Conservation (phyloP, 2,329 filamentous ascomycete species). For the Cladophialophora immunda region DNA sequence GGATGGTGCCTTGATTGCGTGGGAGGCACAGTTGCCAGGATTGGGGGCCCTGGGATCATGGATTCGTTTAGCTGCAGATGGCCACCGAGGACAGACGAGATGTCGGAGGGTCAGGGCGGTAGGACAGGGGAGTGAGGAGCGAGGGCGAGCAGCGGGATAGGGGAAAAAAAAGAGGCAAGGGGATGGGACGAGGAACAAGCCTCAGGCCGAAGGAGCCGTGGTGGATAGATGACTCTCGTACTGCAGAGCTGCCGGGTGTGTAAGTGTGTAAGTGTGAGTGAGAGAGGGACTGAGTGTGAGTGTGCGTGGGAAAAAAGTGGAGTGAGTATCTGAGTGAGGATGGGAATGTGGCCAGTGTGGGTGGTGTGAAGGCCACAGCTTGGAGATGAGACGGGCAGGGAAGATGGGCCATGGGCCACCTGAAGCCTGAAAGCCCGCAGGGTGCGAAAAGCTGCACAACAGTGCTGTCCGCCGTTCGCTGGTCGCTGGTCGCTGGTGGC, state of each 20-base stretch:
- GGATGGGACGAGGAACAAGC: constrained; percentile 1
- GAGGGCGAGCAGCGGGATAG: neutral
- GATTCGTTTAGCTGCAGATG: constrained; percentile 30
- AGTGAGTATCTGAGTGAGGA: constrained; percentile 11
- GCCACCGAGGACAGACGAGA: constrained; percentile 10
- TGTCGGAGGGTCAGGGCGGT: constrained; percentile 6
- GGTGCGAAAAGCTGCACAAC: constrained; percentile 2
- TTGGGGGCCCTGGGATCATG: constrained; percentile 24
- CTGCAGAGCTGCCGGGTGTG: neutral
- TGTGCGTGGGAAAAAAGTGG: constrained; percentile 9
- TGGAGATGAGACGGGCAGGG: constrained; percentile 1
- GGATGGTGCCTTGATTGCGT: constrained; percentile 38
- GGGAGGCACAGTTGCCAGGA: constrained; percentile 25
- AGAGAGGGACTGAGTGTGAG: neutral
- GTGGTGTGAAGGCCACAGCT: constrained; percentile 12
- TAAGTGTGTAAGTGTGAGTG: neutral
- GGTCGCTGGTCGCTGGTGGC: neutral
- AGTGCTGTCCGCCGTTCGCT: neutral
- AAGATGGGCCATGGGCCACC: neutral
- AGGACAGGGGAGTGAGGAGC: constrained; percentile 8
- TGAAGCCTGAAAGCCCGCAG: constrained; percentile 1
- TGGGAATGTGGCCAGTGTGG: constrained; percentile 10
- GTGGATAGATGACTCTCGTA: constrained; percentile 16
- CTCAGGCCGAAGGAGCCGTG: constrained; percentile 17
- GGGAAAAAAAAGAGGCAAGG: neutral